Evolutionary conservation across 2,329 filamentous ascomycete species (phyloP).

Genomic region (Moelleriella libera): DNA sequence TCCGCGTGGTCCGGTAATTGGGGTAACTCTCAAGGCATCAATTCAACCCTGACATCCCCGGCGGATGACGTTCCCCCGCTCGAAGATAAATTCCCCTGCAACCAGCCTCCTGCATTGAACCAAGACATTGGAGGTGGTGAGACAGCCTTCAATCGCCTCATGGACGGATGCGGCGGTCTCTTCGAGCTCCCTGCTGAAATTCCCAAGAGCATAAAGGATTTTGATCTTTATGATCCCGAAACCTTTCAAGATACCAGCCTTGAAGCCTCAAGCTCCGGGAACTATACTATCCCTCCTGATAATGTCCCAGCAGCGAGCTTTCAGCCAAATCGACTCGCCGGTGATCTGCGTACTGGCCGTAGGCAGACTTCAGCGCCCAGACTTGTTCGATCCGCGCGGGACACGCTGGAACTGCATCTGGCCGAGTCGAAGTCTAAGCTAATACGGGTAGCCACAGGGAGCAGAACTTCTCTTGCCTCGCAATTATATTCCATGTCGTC

Average conservation of each 20-base stretch:
- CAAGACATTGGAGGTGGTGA: conserved; percentile 8
- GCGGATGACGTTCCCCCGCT: conserved; percentile 23
- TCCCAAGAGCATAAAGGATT: conserved; percentile 10
- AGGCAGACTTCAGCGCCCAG: conserved; percentile 12
- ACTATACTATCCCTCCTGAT: not conserved
- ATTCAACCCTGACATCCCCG: conserved; percentile 31
- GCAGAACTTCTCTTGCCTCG: conserved; percentile 24
- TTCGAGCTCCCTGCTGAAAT: conserved; percentile 29
- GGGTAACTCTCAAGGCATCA: conserved; percentile 23
- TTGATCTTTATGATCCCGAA: not conserved
- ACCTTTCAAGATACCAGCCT: not conserved
- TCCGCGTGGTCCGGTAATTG: conserved; percentile 27
- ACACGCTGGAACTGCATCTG: conserved; percentile 30
- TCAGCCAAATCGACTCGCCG: conserved; percentile 6
- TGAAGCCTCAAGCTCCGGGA: too few relatives aligned
- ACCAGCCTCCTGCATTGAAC: conserved; percentile 5
- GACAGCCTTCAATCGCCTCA: not conserved
- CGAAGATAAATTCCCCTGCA: conserved; percentile 13
- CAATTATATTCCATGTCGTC: conserved; percentile 24
- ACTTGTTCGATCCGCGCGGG: conserved; percentile 29
- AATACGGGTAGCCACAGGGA: conserved; percentile 20
- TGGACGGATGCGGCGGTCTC: conserved; percentile 9
- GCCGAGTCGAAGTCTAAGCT: conserved; percentile 24
- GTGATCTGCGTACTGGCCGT: conserved; percentile 7
- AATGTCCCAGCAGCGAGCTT: conserved; percentile 3